phyloP scores from a whole-genome alignment of 2,329 filamentous ascomycete genomes.

The Monilinia fructicola region DNA sequence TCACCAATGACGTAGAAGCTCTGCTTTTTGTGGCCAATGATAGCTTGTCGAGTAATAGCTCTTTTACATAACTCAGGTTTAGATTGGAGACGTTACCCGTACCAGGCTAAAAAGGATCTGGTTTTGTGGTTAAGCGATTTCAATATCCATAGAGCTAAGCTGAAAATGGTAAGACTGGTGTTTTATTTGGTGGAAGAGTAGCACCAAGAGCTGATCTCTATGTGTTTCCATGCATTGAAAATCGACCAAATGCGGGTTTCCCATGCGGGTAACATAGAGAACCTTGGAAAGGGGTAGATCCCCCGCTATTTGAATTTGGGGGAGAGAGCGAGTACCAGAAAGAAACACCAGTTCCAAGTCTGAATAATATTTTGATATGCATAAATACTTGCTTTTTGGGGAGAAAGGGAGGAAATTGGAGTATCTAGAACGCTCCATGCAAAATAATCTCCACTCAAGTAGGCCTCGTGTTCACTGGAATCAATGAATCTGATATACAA shows the following conservation, averaged over 20 bases:
- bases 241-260: not conserved
- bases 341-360: not conserved
- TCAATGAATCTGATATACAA: not conserved
- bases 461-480: not conserved
- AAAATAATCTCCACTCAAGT: not conserved
- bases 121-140: not conserved
- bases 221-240: not conserved
- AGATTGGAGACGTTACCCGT: not conserved
- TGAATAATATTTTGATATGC: no score
- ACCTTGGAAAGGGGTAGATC: conserved; percentile 3
- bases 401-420: not conserved
- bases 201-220: not conserved
- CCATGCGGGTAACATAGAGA: not conserved
- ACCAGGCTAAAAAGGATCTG: not conserved
- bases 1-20: not conserved
- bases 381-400: not conserved
- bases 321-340: not conserved
- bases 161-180: not conserved
- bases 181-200: not conserved
- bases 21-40: not conserved
- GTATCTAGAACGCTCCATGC: not conserved
- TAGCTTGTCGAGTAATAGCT: not conserved
- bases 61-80: not conserved
- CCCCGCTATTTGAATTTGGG: not conserved
- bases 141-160: not conserved